Evolutionary conservation across 805 yeast genomes (phyloP).

Genomic region (Pichia gijzeniarum): DNA sequence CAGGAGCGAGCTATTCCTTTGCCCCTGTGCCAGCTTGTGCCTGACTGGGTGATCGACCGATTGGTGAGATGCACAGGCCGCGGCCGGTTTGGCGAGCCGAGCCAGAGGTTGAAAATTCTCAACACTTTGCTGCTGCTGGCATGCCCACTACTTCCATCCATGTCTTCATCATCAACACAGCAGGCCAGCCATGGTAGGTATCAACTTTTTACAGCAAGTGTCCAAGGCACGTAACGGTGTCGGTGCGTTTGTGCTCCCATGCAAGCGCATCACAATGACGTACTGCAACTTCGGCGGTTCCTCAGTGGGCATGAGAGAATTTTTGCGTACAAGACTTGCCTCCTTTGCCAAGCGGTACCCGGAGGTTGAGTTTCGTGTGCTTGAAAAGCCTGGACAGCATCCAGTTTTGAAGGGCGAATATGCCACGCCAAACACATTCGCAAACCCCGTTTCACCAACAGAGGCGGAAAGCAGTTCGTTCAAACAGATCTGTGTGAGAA

Average conservation of each 20-base stretch:
- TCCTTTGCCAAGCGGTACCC: slow-evolving; percentile 55
- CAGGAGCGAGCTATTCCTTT: too few relatives aligned
- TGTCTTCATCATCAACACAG: too few relatives aligned
- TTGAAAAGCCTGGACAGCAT: slow-evolving; percentile 66
- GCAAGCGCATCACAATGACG: slow-evolving; percentile 67
- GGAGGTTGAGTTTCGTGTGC: slow-evolving; percentile 63
- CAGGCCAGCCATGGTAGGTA: slow-evolving; percentile 27
- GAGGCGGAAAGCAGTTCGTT: slow-evolving; percentile 20
- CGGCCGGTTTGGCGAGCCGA: too few relatives aligned
- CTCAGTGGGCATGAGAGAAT: slow-evolving; percentile 71
- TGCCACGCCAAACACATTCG: slow-evolving; percentile 16
- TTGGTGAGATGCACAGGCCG: too few relatives aligned
- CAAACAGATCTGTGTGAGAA: slow-evolving; percentile 62
- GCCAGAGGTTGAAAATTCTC: too few relatives aligned
- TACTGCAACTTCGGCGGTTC: slow-evolving; percentile 97
- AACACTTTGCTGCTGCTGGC: too few relatives aligned
- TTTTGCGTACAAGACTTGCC: slow-evolving; percentile 47
- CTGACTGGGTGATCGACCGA: too few relatives aligned
- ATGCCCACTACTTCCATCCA: too few relatives aligned
- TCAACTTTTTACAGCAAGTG: slow-evolving; percentile 51
- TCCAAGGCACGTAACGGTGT: slow-evolving; percentile 70
- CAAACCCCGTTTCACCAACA: background rate
- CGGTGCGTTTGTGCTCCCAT: slow-evolving; percentile 67
- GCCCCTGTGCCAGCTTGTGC: too few relatives aligned
- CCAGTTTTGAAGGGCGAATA: slow-evolving; percentile 67